Base-by-base conservation (phyloP, 805 yeast species). In the Tetrapisispora fleetii region DNA sequence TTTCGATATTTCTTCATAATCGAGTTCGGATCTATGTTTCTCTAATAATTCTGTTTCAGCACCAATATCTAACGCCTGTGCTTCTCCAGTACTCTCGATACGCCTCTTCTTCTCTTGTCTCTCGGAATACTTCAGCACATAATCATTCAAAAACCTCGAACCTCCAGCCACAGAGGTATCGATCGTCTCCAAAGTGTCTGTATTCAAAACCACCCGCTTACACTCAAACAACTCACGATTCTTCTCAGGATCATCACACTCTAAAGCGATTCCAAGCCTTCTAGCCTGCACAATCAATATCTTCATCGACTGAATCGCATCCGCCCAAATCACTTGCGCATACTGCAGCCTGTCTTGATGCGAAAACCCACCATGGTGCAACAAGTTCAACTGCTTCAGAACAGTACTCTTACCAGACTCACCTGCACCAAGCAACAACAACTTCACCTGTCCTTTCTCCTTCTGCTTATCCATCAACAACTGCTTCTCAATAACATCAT, bases 371-470 rank as follows among this genome's bases (percentile, higher is more conserved):
- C 85, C 83, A 51, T 87, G 85, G 63, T 93, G 97, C 39, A 89
- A 65, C 17, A 93, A 72, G 56, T 85, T 79, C 80, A 90, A 76
- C 63, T 90, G 97, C 65, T 90, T 90, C 54, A 90, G 68, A 7
- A 90, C 95, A 0, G 98, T 90, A 2, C 95, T 85, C 63, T 90
- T 90, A 6, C 98, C 97, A 46, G 91, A 81, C 62, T 90, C 98
- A 4, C 97, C 98, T 0, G 98, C 86, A 39, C 98, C 96, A 35
- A 89, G 68, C n/a, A 91, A 71, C 37, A 91, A 67, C 52, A 91
- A 71, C 62, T 83, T 87, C 35, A 83, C 75, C 55, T 78, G 82
- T 51, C 78, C 77, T 57, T 74, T 78, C 42, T 76, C 80, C 43
- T 71, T 68, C 50, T 75, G 76, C 52, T 74, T 77, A 50, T 71